Base-by-base conservation (phyloP, 2,329 filamentous ascomycete species). In the Colletotrichum chlorophyti region DNA sequence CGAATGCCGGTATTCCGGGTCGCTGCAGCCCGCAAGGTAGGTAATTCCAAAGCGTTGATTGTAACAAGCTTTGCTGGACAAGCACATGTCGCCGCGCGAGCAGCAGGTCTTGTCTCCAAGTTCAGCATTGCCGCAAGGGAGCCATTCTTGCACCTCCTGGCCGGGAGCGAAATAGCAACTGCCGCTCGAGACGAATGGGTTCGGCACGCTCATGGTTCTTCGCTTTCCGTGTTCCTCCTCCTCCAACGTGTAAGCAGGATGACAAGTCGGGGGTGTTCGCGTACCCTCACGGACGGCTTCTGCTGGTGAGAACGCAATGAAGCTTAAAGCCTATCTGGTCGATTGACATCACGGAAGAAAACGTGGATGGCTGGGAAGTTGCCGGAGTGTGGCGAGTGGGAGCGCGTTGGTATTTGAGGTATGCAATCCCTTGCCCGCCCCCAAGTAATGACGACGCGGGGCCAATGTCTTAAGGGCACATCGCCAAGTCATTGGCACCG, bases 11-110 rank as follows among this genome's bases (percentile, higher is more conserved):
- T 75, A 75, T 2, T 61, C 49, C 2, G 60, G 58, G 35, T 76
- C 72, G 21, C 69, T 74, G 61, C 74, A 76, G 11, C 72, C 74
- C 4, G 72, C 68, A 14, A 73, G 64, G 32, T 76, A 77, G 3
- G 74, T 77, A 15, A 67, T 53, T n/a, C 67, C 69, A 26, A 61
- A 65, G 5, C 45, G 31, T n/a, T 41, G 42, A 9, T 64, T 65
- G 59, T 62, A 72, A 54, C 63, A 67, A 32, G 61, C 64, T 27
- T 67, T 62, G 54, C 64, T 65, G 43, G 64, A 65, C 11, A 74
- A 66, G 60, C 72, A 74, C 32, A 65, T 66, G 58, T 74, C 72
- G 17, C 68, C 68, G 2, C 59, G 61, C 41, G 68, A 65, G 53
- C 72, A 74, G 48, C 72, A 74, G 2, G 69, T 64, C 31, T 65